A percentile compares a stretch with the other conserved stretches of the same genome.
Evolutionary conservation across 768 basidiomycete genomes (phyloP).

Genomic region (Punctularia strigosozonata): DNA sequence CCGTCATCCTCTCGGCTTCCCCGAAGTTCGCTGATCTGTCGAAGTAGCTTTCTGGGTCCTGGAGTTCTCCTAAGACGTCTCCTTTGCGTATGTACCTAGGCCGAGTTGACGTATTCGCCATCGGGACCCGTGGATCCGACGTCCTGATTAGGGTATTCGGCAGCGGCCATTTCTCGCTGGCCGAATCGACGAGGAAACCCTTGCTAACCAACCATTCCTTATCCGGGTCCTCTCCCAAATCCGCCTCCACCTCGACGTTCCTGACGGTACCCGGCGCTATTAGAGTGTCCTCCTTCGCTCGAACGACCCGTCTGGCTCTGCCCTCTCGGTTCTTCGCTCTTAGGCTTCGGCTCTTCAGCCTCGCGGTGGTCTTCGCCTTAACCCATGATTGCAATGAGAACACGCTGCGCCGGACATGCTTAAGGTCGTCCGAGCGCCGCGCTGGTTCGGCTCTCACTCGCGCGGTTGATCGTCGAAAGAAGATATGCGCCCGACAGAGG

Average conservation of each 20-base stretch:
- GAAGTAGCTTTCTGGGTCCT: neutral
- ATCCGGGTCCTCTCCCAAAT: slow-evolving; percentile 1
- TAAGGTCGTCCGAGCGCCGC: neutral
- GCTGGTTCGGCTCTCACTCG: neutral
- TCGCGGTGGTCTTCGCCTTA: neutral
- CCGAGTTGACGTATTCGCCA: neutral
- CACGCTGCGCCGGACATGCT: neutral
- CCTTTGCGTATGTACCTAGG: neutral
- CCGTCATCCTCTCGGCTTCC: too few species aligned
- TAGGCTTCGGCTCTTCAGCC: neutral
- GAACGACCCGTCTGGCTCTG: neutral
- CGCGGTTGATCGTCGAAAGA: neutral
- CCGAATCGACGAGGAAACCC: neutral
- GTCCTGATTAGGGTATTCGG: neutral
- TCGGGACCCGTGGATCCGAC: neutral
- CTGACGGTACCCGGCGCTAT: neutral
- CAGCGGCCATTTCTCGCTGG: neutral
- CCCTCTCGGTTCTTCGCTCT: neutral
- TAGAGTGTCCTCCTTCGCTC: neutral
- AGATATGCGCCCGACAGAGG: neutral
- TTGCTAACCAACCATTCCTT: neutral
- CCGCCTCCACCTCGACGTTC: neutral
- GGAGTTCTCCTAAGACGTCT: neutral
- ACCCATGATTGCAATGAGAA: neutral
- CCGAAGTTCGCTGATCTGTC: too few species aligned